Evolutionary conservation across 202 grass and related monocot species (phyloP).

Genomic region (Carex arenaria): DNA sequence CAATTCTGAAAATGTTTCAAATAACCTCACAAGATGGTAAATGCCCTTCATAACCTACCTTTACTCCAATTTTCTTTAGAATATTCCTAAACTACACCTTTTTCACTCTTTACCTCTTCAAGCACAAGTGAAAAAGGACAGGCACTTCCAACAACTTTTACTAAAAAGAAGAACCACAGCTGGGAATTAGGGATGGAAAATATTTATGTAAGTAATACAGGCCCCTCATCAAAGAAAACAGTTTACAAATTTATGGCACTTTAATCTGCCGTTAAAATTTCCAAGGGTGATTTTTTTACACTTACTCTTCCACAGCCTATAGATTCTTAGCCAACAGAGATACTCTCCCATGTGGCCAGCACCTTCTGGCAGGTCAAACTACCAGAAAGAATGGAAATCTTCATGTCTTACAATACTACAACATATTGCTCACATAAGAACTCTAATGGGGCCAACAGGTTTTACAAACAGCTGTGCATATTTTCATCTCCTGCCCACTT

Average conservation of each 20-base stretch:
- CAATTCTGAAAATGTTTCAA: constrained; percentile 8
- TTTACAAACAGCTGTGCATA: background rate
- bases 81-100: background rate
- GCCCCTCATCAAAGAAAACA: background rate
- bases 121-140: background rate
- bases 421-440: background rate
- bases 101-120: background rate
- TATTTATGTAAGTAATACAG: background rate
- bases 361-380: background rate
- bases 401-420: background rate
- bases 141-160: background rate
- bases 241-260: background rate
- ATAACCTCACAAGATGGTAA: background rate
- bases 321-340: constrained; percentile 6
- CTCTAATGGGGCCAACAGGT: background rate
- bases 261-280: background rate
- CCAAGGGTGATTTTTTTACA: background rate
- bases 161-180: background rate
- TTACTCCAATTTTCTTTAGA: background rate
- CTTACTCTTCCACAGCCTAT: background rate
- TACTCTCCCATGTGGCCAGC: background rate
- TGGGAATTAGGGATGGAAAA: background rate
- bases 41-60: background rate
- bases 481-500: background rate
- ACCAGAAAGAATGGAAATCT: background rate